Evolutionary conservation across 345 rosid genomes (phyloP).

Genomic region (Durio zibethinus): DNA sequence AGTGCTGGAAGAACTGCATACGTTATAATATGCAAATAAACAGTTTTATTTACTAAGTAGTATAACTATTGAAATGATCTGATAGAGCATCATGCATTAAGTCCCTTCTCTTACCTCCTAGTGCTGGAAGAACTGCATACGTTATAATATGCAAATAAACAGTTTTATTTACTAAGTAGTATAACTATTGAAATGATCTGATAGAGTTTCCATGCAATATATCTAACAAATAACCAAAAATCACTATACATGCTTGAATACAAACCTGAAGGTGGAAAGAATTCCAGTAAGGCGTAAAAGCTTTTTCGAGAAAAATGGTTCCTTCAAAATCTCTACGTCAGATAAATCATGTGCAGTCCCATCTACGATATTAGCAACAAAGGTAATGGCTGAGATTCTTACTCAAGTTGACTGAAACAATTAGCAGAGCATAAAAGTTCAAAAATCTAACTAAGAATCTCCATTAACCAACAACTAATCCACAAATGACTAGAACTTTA

Average conservation of each 20-base stretch:
- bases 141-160: not conserved
- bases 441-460: not conserved
- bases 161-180: not conserved
- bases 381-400: not conserved
- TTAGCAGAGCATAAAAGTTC: not conserved
- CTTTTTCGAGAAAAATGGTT: conserved; percentile 84
- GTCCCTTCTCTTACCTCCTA: not conserved
- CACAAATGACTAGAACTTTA: not conserved
- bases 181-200: not conserved
- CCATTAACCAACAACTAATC: not conserved
- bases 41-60: not conserved
- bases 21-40: not conserved
- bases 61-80: not conserved
- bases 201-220: not conserved
- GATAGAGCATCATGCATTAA: not conserved
- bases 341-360: conserved; percentile 45
- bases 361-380: conserved; percentile 41
- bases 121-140: not conserved
- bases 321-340: conserved; percentile 47
- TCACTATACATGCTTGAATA: conserved; percentile 14
- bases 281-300: conserved; percentile 63
- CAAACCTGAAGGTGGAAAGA: conserved; percentile 85
- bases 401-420: conserved; percentile 3
- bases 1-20: not conserved
- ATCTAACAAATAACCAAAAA: conserved; percentile 2